Conservation (phyloP, 2,329 filamentous ascomycete species). For the Tricladium varicosporioides region DNA sequence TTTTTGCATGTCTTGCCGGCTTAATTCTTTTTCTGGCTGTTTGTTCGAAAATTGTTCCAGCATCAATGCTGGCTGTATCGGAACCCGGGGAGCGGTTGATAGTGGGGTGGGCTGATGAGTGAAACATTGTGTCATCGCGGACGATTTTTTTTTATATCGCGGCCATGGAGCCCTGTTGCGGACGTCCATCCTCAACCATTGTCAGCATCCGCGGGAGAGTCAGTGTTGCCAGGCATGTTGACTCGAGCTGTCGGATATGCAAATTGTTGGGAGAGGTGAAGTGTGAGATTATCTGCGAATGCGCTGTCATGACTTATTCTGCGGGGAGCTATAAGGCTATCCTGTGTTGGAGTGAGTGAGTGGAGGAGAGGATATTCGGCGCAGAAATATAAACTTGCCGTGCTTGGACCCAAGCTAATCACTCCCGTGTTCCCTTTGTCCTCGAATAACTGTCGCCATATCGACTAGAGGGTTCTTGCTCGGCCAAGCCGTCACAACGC, state of each 20-base stretch:
- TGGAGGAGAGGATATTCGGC: neutral
- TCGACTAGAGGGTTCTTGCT: neutral
- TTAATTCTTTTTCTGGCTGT: conserved; percentile 9
- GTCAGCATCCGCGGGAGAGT: too few relatives aligned
- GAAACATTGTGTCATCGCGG: conserved; percentile 14
- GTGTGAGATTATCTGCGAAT: neutral
- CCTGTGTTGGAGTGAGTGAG: neutral
- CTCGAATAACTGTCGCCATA: neutral
- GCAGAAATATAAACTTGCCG: neutral
- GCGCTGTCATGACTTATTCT: neutral
- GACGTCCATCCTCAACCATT: too few relatives aligned
- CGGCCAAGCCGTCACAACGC: neutral
- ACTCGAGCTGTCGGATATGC: too few relatives aligned
- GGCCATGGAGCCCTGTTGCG: too few relatives aligned
- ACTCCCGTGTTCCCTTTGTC: neutral
- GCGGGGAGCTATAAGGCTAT: neutral
- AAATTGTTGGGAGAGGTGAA: neutral
- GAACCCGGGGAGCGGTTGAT: conserved; percentile 8
- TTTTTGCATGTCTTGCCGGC: conserved; percentile 11
- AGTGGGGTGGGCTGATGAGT: conserved; percentile 9
- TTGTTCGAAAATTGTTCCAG: neutral
- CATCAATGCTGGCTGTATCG: neutral
- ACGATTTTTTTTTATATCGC: neutral
- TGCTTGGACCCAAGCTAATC: neutral
- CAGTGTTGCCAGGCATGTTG: too few relatives aligned